Conservation (phyloP, 1,284 basidiomycete species). For the Mycosarcoma maydis region DNA sequence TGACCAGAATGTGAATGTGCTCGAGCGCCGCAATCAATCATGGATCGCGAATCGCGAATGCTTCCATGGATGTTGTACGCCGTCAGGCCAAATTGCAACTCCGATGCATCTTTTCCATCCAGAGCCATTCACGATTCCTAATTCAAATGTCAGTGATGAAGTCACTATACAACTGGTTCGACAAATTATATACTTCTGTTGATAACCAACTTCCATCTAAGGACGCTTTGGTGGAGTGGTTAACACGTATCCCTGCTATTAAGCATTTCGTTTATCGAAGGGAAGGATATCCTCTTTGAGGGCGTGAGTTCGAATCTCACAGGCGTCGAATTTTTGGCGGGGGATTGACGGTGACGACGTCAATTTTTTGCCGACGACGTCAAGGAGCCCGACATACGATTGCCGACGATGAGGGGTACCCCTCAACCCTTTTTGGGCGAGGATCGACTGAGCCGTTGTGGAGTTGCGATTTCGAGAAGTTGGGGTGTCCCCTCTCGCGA, state of each 20-base stretch:
- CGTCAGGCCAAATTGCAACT: constrained; percentile 2
- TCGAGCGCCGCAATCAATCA: too few relatives aligned
- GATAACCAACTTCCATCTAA: not conserved
- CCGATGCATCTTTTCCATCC: too few relatives aligned
- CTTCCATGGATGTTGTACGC: not conserved
- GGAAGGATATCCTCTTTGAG: constrained; percentile 54
- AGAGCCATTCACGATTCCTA: too few relatives aligned
- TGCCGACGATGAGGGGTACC: constrained; percentile 5
- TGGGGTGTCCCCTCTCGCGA: not conserved
- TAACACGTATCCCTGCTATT: constrained; percentile 54
- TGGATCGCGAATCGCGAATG: too few relatives aligned
- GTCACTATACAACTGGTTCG: too few relatives aligned
- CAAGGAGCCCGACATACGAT: not conserved
- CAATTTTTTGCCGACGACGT: not conserved
- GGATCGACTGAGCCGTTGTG: not conserved
- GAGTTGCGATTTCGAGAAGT: too few relatives aligned
- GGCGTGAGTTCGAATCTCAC: constrained; percentile 56
- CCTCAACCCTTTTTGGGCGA: constrained; percentile 1
- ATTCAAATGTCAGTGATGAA: too few relatives aligned
- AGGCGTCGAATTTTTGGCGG: constrained; percentile 37
- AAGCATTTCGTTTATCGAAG: constrained; percentile 10
- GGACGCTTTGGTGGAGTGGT: constrained; percentile 54
- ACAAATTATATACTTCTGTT: too few relatives aligned
- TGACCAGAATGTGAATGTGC: too few relatives aligned
- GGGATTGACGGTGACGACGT: not conserved